Evolutionary conservation across 208 protist species (phyloP), one percentile per base, ranked within the genome.

Genomic region (Leishmania martiniquensis): DNA sequence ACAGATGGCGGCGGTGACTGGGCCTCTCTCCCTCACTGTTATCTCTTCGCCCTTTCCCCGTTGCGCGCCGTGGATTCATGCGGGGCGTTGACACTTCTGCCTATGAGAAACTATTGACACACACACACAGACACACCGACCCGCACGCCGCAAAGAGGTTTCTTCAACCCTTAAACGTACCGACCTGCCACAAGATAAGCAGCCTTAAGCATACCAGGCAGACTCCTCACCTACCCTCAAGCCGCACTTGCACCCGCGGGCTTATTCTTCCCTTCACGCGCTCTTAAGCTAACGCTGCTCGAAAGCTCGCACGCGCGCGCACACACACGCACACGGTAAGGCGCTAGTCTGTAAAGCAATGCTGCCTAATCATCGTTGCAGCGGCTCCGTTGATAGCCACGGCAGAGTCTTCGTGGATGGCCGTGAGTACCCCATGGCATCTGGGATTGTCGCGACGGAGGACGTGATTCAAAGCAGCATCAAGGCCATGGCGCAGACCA

Each of bases 391-490:
- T 29, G 83, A 82, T 47, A 62, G 74, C n/a, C 47, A 91, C 15
- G 91, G 89, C 71, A 84, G 88, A 39, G 76, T 97, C 42, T 80
- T 75, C 59, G 91, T 97, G 45, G 88, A 95, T 77, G 91, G 87
- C 59, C 84, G 84, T n/a, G 70, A 75, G 34, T 97, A 97, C 85
- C 91, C 93, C 6, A 95, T 97, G 90, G 93, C 93, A 1, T 81
- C 82, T 6, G 57, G 66, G 10, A 80, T 93, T 34, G 83, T 98
- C 15, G 93, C 92, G 51, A 95, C 90, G 6, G 92, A 97, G 83
- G 71, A 84, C 13, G 55, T 75, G 10, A 97, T 98, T 60, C 89
- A 96, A 44, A 44, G 57, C 12, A 57, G 60, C 22, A 90, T 98
- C 47, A 84, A 86, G 51, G 74, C 52, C 42, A 76, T 89, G 49